phyloP scores from a whole-genome alignment of 2,329 filamentous ascomycete species.

The Chaetomiaceae sp. region DNA sequence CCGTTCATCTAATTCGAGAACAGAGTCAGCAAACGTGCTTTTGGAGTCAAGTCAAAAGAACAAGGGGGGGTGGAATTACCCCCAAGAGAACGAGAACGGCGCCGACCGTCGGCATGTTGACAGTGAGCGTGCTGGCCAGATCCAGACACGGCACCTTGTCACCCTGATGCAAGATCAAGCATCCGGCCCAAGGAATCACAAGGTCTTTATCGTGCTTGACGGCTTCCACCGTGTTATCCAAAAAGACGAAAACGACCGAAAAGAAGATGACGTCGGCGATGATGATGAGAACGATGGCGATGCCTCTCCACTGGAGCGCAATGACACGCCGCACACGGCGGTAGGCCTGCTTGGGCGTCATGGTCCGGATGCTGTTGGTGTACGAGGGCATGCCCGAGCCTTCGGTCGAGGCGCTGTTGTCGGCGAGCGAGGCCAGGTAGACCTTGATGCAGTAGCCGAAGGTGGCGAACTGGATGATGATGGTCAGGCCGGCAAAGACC shows the following conservation, averaged over 20 bases:
- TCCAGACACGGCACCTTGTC: constrained; percentile 64
- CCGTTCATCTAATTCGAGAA: constrained; percentile 63
- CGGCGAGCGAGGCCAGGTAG: constrained; percentile 78
- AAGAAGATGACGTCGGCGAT: constrained; percentile 92
- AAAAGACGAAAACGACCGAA: constrained; percentile 81
- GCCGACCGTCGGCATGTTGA: constrained; percentile 71
- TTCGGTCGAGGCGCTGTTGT: constrained; percentile 66
- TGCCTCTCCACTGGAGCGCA: constrained; percentile 89
- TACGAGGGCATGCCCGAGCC: constrained; percentile 72
- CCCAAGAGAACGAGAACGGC: constrained; percentile 80
- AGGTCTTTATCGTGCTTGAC: constrained; percentile 50
- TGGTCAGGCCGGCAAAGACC: constrained; percentile 68
- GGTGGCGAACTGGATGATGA: constrained; percentile 78
- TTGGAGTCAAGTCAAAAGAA: not conserved
- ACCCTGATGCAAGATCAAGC: constrained; percentile 55
- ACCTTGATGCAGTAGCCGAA: constrained; percentile 93
- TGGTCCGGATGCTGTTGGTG: constrained; percentile 67
- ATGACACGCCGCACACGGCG: constrained; percentile 81
- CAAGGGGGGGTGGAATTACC: constrained; percentile 27
- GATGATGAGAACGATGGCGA: constrained; percentile 84
- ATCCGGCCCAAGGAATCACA: constrained; percentile 64
- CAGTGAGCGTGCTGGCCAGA: constrained; percentile 57
- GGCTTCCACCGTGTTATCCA: constrained; percentile 67
- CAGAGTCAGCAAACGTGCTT: constrained; percentile 5
- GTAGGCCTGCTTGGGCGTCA: constrained; percentile 83